These are phyloP conservation scores for Mycena filopes DNA, from an alignment of 768 basidiomycete genomes.

Conservation along the genomic window DNA sequence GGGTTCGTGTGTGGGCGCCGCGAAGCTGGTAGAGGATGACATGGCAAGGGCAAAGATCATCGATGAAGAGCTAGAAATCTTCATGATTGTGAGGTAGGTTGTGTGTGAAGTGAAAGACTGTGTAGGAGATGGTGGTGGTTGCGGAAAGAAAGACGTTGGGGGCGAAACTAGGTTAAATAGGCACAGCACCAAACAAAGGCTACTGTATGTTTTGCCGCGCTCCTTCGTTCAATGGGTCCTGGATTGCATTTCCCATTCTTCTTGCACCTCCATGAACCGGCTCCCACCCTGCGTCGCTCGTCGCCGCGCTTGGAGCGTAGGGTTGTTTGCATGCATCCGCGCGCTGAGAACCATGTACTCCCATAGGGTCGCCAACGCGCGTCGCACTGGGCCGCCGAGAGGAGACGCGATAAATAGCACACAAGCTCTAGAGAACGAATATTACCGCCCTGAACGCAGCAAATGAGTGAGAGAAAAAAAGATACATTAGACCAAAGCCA, in stretches of 20 bases:
- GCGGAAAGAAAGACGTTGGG: slow-evolving; percentile 19
- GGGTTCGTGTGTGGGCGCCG: slow-evolving; percentile 51
- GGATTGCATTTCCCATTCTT: slow-evolving; percentile 78
- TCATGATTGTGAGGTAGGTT: slow-evolving; percentile 47
- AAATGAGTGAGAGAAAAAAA: slow-evolving; percentile 4
- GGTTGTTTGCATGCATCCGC: slow-evolving; percentile 33
- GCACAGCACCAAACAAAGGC: too few relatives aligned
- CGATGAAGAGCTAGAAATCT: slow-evolving; percentile 59
- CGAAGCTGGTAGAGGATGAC: slow-evolving; percentile 59
- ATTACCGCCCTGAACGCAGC: slow-evolving; percentile 16
- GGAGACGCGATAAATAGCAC: slow-evolving; percentile 73
- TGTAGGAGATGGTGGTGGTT: slow-evolving; percentile 31
- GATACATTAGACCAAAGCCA: slow-evolving; percentile 60
- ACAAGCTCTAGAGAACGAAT: slow-evolving; percentile 49
- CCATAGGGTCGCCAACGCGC: slow-evolving; percentile 60
- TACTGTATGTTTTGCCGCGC: too few relatives aligned
- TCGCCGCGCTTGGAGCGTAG: slow-evolving; percentile 30
- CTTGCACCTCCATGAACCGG: slow-evolving; percentile 55
- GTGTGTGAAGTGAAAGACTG: slow-evolving; percentile 25
- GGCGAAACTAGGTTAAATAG: neutral
- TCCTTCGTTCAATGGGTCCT: too few relatives aligned
- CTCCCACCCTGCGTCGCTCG: slow-evolving; percentile 42
- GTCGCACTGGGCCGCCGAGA: slow-evolving; percentile 62
- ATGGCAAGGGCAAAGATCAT: slow-evolving; percentile 59
- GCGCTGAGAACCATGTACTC: slow-evolving; percentile 55